Evolutionary conservation across 352 stramenopile species (phyloP), one percentile per base, ranked within the genome.

Genomic region (Elongisporangium undulatum): DNA sequence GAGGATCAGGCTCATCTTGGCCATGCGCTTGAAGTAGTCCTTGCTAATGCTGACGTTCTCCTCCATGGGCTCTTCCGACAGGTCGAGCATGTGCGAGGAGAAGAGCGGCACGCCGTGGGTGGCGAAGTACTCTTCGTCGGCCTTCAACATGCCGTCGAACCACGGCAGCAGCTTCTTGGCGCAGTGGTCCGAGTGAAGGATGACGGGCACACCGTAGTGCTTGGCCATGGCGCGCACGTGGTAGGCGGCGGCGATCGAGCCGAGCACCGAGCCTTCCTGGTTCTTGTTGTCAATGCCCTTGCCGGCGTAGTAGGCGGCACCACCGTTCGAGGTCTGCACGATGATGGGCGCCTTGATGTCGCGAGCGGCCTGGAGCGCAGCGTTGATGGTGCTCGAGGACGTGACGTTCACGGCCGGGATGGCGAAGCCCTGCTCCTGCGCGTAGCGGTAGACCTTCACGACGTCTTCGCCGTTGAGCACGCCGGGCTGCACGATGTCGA

Each of bases 141-240:
- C 96, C 49, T 89, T 77, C 49, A 99, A 78, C 77, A 99, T 97
- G 53, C 96, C 97, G 74, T 99, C 96, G 69, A 98, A 98, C 97
- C 97, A 99, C 51, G 96, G 96, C 70, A 99, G 82, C 68, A 98
- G 86, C 68, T 97, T 97, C 90, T 99, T 99, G 74, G 96, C 94
- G 83, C 97, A 99, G 81, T 99, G 97, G 78, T 99, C 97, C 63
- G 96, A 98, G 94, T 99, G 97, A 55, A 99, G 83, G 59, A 99
- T 95, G 49, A 99, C 96, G 6, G 96, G 95, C 61, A 99, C 87
- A 58, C 90, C 90, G 84, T 99, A 99, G 72, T 97, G 82, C 75
- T 96, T 92, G 67, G 97, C 96, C 74, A 99, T 95, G 64, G 95
- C 82, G 70, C 95, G 95, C 53, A 99, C 93, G 82, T 99, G 96